These are phyloP conservation scores for Petunia hybrid DNA, from an alignment of 305 asterid species.

Conservation along the genomic window DNA sequence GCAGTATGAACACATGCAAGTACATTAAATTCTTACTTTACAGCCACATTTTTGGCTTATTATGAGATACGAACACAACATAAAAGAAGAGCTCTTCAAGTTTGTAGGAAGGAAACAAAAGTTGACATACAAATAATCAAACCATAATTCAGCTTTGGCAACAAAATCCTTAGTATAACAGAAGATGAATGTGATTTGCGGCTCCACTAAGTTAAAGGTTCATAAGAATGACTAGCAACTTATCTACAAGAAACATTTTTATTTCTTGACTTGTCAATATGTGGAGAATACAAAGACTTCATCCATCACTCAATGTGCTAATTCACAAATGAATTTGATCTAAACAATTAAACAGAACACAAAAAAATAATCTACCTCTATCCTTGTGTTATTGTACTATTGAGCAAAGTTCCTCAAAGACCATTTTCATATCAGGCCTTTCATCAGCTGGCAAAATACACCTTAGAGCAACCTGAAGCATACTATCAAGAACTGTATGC, in stretches of 20 bases:
- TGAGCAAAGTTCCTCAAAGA: slow-evolving; percentile 68
- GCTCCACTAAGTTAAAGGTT: background rate
- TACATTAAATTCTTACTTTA: too few relatives aligned
- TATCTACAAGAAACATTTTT: background rate
- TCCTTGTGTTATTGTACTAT: slow-evolving; percentile 42
- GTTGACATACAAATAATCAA: background rate
- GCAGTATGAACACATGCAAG: too few relatives aligned
- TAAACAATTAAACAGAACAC: slow-evolving; percentile 24
- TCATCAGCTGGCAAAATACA: slow-evolving; percentile 82
- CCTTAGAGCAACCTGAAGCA: slow-evolving; percentile 69
- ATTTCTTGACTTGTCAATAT: background rate
- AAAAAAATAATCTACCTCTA: slow-evolving; percentile 24
- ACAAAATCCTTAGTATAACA: background rate
- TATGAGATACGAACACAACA: too few relatives aligned
- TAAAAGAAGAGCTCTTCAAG: too few relatives aligned
- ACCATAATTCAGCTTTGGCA: background rate
- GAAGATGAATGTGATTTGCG: background rate
- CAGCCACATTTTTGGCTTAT: too few relatives aligned
- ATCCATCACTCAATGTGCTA: slow-evolving; percentile 11
- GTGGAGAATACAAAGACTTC: slow-evolving; percentile 4
- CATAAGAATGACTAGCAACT: background rate
- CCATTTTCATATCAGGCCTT: slow-evolving; percentile 74
- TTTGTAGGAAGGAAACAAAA: too few relatives aligned
- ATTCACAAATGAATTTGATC: slow-evolving; percentile 27
- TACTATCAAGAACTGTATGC: slow-evolving; percentile 46